Evolutionary conservation across 2,329 filamentous ascomycete species (phyloP), one percentile per base, ranked within the genome.

Genomic region (Paraphoma chrysanthemicola): DNA sequence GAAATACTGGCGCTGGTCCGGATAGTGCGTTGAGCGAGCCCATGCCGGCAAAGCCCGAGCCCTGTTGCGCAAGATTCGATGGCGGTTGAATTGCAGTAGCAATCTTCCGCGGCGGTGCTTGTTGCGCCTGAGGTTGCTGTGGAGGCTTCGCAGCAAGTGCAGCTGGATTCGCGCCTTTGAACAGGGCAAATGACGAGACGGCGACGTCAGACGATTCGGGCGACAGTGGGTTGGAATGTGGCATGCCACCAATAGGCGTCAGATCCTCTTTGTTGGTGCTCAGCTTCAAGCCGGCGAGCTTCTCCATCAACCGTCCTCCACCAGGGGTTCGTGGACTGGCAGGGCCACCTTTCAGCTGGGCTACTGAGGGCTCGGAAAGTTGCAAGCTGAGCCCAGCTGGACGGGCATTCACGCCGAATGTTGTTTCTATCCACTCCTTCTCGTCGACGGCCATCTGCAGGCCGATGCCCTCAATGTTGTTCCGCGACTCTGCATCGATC

Each of bases 381-480:
- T 73, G 75, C 47, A 77, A 69, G 54, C 62, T 79, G 49, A 79
- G 73, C 29, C 73, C 75, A 4, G 73, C 67, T 6, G 76, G 80
- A 59, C 76, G 81, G 51, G 77, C 75, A 42, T 68, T 73, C 1
- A 91, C 80, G 6, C 89, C 90, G 75, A 96, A 97, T 66, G 93
- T 91, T 45, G 88, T 82, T 69, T 92, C 86, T 50, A 97, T 93
- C 92, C 92, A 96, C 65, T 90, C 85, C 72, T 88, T 91, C 76
- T 97, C 93, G 55, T 92, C 87, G 46, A 91, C 75, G 0, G 90
- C 92, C 89, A 96, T 96, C 71, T 92, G 87, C 53, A 96, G 79
- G 1, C 90, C 93, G 16, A 97, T 86, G 17, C 93, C 90, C 78
- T 97, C 93, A 11, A 85, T 84, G 71, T 96, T 96, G 60, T 83